Conservation (phyloP, 2,329 filamentous ascomycete species). For the Stagonosporopsis chrysanthemi region DNA sequence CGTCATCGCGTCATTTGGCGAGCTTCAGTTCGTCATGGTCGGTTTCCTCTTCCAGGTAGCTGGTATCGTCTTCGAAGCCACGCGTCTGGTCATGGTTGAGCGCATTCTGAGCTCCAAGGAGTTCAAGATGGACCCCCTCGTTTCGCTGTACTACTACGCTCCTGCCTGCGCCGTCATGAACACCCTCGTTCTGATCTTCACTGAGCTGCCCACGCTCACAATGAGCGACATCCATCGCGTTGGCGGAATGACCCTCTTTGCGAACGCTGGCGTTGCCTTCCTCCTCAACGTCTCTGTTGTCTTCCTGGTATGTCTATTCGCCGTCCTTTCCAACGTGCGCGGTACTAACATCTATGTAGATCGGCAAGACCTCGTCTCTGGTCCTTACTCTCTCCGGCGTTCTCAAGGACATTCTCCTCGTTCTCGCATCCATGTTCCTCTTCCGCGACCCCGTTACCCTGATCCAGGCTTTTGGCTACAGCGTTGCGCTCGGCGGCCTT, state of each 20-base stretch:
- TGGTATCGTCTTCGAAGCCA: conserved; percentile 82
- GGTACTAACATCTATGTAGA: conserved; percentile 58
- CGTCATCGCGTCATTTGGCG: conserved; percentile 90
- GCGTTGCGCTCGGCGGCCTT: conserved; percentile 79
- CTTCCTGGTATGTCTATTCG: conserved; percentile 71
- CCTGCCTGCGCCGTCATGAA: conserved; percentile 86
- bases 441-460: conserved; percentile 77
- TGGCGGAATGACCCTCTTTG: conserved; percentile 73
- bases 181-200: conserved; percentile 73
- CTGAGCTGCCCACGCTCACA: conserved; percentile 74
- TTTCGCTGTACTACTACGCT: conserved; percentile 90
- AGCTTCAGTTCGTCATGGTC: conserved; percentile 88
- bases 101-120: conserved; percentile 80
- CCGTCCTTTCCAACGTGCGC: not conserved
- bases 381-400: conserved; percentile 88
- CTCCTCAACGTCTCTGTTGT: conserved; percentile 85
- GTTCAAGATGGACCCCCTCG: conserved; percentile 91
- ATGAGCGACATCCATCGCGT: conserved; percentile 77
- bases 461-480: conserved; percentile 85
- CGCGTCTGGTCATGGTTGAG: conserved; percentile 85
- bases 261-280: conserved; percentile 81
- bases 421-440: conserved; percentile 79
- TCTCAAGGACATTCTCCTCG: conserved; percentile 86
- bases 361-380: conserved; percentile 86
- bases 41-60: conserved; percentile 81